Base-by-base conservation (phyloP, 257 asterid genomes). In the Misopates orontium region DNA sequence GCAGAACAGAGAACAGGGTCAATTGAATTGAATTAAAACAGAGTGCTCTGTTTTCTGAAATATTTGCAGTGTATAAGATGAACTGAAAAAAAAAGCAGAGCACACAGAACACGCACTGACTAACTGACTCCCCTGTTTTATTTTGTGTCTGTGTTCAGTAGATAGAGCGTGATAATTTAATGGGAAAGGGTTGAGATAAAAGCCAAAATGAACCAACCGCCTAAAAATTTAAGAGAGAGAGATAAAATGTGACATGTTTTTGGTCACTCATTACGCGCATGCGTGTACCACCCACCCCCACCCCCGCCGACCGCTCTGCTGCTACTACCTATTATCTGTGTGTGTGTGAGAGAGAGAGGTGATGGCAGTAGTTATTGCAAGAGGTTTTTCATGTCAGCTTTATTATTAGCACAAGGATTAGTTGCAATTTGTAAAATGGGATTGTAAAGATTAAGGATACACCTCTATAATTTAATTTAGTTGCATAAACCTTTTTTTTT, bases 261-360 rank as follows among this genome's bases (percentile, higher is more conserved):
- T 62, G 18, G 48, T 70, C 73, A 79, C 73, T 76, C 79, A 75
- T 74, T 67, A 71, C 76, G 73, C 82, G 82, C 77, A 77, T 73
- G 88, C 80, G 68, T 75, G 61, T 82, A 28, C 36, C 7, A 28
- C 36, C 7, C 4, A 28, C 36, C 36, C 36, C 36, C 3, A 28
- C 36, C 36, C 7, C 36, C 36, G 3, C 36, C 36, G 36, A 28
- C 36, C 36, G 36, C 36, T 28, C 36, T 28, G 36, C 36, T n/a
- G n/a, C n/a, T n/a, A n/a, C n/a, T 28, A 28, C 36, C 36, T 28
- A 28, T 28, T 28, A 7, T 28, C 36, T 66, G 62, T 45, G 73
- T 69, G 61, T 48, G 67, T 14, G 51, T 14, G 51, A 14, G 51
- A 36, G 51, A 45, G 51, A 45, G 18, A 45, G 51, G 48, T 42